Conservation (phyloP, 305 asterid species). For the Fraxinus dipetala region DNA sequence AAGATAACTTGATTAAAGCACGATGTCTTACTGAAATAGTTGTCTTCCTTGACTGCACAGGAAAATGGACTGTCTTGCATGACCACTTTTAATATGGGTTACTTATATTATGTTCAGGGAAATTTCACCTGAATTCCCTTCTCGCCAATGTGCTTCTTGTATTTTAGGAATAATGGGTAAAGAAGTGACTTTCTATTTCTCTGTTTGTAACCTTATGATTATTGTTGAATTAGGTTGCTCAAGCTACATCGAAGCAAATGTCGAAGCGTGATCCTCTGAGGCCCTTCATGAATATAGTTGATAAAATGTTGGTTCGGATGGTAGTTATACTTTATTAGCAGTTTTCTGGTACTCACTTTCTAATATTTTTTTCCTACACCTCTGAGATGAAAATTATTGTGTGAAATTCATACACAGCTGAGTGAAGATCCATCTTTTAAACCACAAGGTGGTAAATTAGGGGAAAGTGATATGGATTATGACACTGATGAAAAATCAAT, state of each 20-base stretch:
- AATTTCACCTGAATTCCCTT: background rate
- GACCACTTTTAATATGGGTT: background rate
- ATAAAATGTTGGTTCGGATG: constrained; percentile 62
- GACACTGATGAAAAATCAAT: constrained; percentile 69
- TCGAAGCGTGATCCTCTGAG: constrained; percentile 70
- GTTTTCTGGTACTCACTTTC: background rate
- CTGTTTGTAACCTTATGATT: constrained; percentile 13
- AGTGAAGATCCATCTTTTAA: constrained; percentile 67
- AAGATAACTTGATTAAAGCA: background rate
- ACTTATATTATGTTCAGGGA: background rate
- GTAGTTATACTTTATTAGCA: constrained; percentile 36
- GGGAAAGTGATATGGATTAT: constrained; percentile 78
- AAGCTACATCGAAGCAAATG: constrained; percentile 79
- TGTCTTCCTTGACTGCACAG: background rate
- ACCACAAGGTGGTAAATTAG: constrained; percentile 75
- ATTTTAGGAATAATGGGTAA: background rate
- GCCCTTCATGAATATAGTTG: constrained; percentile 66
- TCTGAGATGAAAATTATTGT: background rate
- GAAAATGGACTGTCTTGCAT: background rate
- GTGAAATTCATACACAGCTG: constrained; percentile 38
- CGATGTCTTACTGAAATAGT: background rate
- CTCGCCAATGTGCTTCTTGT: background rate
- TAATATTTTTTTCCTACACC: background rate
- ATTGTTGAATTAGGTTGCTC: constrained; percentile 53
- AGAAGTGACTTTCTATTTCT: background rate